Evolutionary conservation across 805 yeast genomes (phyloP).

Genomic region (Metschnikowia vanudenii): DNA sequence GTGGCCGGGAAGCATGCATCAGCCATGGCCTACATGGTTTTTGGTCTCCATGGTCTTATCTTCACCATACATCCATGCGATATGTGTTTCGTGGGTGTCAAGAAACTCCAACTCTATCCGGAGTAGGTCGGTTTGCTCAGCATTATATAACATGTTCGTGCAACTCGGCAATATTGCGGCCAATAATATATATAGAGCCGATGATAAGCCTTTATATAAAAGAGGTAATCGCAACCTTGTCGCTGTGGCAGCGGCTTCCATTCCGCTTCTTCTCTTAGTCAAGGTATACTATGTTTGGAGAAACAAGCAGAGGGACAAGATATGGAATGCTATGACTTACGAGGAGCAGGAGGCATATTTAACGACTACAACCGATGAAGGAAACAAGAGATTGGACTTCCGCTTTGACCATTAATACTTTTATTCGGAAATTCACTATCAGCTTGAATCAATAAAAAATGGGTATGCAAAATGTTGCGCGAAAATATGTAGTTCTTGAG

Average conservation of each 20-base stretch:
- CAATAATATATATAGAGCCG: slow-evolving; percentile 53
- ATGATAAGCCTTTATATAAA: slow-evolving; percentile 59
- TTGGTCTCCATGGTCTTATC: slow-evolving; percentile 39
- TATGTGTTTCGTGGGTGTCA: slow-evolving; percentile 60
- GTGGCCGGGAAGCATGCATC: slow-evolving; percentile 41
- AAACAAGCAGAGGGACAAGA: slow-evolving; percentile 42
- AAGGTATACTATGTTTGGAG: slow-evolving; percentile 41
- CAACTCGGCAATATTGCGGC: slow-evolving; percentile 57
- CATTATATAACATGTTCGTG: slow-evolving; percentile 61
- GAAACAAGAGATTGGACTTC: slow-evolving; percentile 58
- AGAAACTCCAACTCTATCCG: slow-evolving; percentile 60
- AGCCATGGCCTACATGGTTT: slow-evolving; percentile 44
- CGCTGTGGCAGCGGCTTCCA: slow-evolving; percentile 28
- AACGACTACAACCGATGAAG: slow-evolving; percentile 46
- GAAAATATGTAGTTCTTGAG: too few relatives aligned
- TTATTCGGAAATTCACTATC: too few relatives aligned
- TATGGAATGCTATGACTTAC: slow-evolving; percentile 50
- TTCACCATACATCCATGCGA: slow-evolving; percentile 51
- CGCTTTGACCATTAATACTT: slow-evolving; percentile 29
- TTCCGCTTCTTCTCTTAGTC: slow-evolving; percentile 23
- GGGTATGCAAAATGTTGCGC: too few relatives aligned
- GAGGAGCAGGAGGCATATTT: slow-evolving; percentile 53
- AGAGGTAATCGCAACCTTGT: slow-evolving; percentile 50
- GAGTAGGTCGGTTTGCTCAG: slow-evolving; percentile 63
- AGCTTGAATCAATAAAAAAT: too few relatives aligned